Conservation (phyloP, 2,329 filamentous ascomycete species). For the Nakataea oryzae region DNA sequence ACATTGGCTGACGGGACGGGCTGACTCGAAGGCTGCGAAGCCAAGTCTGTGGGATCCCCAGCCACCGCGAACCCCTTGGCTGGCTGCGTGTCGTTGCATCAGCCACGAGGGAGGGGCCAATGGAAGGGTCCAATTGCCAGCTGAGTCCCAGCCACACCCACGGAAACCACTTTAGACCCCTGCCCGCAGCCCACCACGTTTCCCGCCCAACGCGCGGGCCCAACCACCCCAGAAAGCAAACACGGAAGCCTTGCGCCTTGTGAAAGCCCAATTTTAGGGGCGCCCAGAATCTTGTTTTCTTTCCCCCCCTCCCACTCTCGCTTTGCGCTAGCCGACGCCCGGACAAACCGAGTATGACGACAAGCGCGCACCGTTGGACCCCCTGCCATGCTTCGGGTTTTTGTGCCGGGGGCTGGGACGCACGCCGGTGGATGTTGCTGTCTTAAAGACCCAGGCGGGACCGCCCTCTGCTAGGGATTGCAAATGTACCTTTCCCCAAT, state of each 20-base stretch:
- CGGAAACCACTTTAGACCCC: too few relatives aligned
- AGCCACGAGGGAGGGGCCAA: not conserved
- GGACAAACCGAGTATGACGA: not conserved
- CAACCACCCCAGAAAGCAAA: not conserved
- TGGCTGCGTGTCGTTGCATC: not conserved
- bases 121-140: not conserved
- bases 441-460: not conserved
- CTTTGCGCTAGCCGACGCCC: too few relatives aligned
- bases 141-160: not conserved
- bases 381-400: slow-evolving; percentile 1
- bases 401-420: slow-evolving; percentile 7
- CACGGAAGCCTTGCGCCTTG: too few relatives aligned
- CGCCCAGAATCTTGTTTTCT: not conserved
- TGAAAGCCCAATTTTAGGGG: not conserved
- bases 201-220: not conserved
- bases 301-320: too few relatives aligned
- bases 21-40: not conserved
- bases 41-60: not conserved
- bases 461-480: not conserved
- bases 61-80: not conserved
- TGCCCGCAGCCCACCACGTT: not conserved
- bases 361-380: not conserved
- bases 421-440: not conserved
- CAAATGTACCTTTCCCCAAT: not conserved
- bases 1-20: too few relatives aligned